These are phyloP conservation scores for Metschnikowia reukaufii DNA, from an alignment of 805 yeast species.

Conservation along the genomic window DNA sequence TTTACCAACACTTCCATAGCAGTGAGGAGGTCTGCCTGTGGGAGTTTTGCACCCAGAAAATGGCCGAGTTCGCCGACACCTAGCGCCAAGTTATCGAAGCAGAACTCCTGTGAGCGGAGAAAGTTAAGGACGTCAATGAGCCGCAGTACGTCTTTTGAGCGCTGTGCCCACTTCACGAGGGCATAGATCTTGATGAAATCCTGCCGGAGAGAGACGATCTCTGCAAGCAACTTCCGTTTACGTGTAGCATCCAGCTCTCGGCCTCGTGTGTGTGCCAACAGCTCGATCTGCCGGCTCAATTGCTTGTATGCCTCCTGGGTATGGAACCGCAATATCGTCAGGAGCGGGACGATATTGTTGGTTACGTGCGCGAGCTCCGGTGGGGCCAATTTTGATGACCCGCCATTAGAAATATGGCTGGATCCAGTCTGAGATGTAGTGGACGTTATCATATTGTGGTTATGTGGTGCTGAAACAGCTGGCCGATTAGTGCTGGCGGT, in stretches of 20 bases:
- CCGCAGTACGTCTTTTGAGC: conserved; percentile 65
- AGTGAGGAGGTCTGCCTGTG: conserved; percentile 87
- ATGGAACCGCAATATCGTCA: conserved; percentile 57
- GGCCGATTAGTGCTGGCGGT: no score
- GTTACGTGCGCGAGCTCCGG: conserved; percentile 70
- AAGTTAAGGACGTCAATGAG: conserved; percentile 86
- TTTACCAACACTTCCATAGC: conserved; percentile 79
- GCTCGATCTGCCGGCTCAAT: conserved; percentile 58
- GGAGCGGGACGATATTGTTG: conserved; percentile 64
- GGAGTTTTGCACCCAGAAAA: conserved; percentile 85
- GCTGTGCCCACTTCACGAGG: conserved; percentile 82
- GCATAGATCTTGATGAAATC: conserved; percentile 85
- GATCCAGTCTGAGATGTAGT: no score
- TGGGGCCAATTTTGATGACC: conserved; percentile 2
- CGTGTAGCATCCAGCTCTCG: conserved; percentile 57
- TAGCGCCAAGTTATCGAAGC: conserved; percentile 59
- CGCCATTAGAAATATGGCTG: no score
- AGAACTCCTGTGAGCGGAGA: conserved; percentile 76
- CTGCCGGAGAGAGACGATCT: conserved; percentile 72
- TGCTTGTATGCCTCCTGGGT: conserved; percentile 64
- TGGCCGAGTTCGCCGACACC: conserved; percentile 68
- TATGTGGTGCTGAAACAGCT: no score
- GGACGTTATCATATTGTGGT: no score
- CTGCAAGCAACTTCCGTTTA: conserved; percentile 66
- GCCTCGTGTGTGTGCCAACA: conserved; percentile 47